Base-by-base conservation (phyloP, 2,329 filamentous ascomycete species). In the Colletotrichum zoysiae region DNA sequence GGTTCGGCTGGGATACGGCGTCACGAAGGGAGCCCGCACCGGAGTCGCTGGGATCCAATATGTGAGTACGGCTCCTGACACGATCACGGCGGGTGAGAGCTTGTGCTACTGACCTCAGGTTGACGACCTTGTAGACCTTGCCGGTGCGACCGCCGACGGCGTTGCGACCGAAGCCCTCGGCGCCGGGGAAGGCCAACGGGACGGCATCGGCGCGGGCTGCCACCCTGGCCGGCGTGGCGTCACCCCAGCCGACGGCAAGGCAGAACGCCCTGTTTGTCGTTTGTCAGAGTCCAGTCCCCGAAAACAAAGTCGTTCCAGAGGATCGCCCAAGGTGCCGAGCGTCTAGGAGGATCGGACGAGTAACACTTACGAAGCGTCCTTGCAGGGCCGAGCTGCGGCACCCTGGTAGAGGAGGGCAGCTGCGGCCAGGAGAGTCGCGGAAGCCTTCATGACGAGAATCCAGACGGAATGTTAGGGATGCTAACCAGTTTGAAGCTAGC, bases 21-120 rank as follows among this genome's bases (percentile, higher is more conserved):
- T 88, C 85, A 35, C 85, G 84, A 12, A 87, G 82, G 3, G 85
- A 87, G 2, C 86, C 85, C 9, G 82, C 73, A 6, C 86, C 86
- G 3, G 81, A 81, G 74, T 87, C 85, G 64, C 79, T 81, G 33
- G 33, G n/a, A 35, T 7, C 20, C 30, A 23, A 23, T 12, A 23
- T 7, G 30, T 48, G 2, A 23, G 12, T 12, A 38, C 11, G 5
- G 18, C 18, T n/a, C 12, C 16, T 18, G 40, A 5, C 44, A 18
- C 12, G n/a, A 20, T 16, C 8, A 30, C 1, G 12, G 2, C 8
- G 1, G 46, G 30, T 7, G 26, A 59, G 44, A 23, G 14, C 38
- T 44, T 53, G 12, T 40, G 16, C 9, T 9, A 16, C 68, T 35
- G 72, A 79, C 79, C 84, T 79, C 14, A 87, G 77, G 72, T 85